Evolutionary conservation across 148 eudicot genomes (phyloP), one percentile per base, ranked within the genome.

Genomic region (Hydrangea macrophylla): DNA sequence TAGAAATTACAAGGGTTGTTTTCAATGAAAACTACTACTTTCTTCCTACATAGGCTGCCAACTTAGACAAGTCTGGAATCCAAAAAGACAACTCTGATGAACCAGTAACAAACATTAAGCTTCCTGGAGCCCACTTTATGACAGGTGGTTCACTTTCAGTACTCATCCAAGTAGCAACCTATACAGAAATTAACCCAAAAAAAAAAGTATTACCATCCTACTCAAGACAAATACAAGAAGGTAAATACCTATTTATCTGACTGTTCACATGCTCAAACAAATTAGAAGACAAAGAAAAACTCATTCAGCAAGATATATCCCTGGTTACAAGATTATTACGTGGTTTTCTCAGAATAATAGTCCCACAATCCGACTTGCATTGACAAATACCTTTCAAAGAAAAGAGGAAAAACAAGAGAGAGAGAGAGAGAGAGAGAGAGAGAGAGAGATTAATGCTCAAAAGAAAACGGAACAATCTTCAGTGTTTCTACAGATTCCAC

Each of bases 121-220:
- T 90, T 75, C 96, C 96, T 17, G 94, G 92, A 33, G 94, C 90
- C 97, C 94, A 90, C 84, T 86, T 88, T 50, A 92, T 83, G 55
- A 92, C 92, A 35, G 98, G 94, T 24, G 94, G 92, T 67, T 92
- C 96, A 35, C 77, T 70, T 77, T 90, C 90, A 48, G 90, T 81
- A 76, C 96, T 90, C 79, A 82, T 67, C 96, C 98, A 90, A 77
- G 90, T 86, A 27, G 92, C 96, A 75, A 90, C 97, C 96, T 93
- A 79, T 65, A 76, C 37, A 73, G 37, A 57, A 23, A n/a, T 18
- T 30, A 56, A n/a, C n/a, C n/a, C n/a, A n/a, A n/a, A n/a, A 77
- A 33, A 67, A 3, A 7, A 33, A 60, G 17, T 2, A 37, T 63
- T 55, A 61, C 39, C 18, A 33, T 69, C 23, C 33, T 67, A 44